Conservation (phyloP, 2,329 filamentous ascomycete species). For the Byssochlamys sp. region DNA sequence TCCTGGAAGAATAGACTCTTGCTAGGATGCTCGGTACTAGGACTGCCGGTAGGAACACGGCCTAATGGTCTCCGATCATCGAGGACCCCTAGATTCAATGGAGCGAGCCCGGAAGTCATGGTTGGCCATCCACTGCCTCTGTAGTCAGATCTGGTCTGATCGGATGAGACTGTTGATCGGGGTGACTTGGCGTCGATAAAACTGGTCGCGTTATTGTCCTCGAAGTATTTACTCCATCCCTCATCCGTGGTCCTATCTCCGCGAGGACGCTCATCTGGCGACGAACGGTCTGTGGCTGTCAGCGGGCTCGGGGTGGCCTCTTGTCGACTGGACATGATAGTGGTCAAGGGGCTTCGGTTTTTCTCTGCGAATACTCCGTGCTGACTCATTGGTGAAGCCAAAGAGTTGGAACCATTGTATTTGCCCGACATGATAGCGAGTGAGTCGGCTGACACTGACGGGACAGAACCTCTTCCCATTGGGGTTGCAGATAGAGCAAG, state of each 20-base stretch:
- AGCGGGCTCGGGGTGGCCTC: conserved; percentile 13
- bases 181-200: conserved; percentile 15
- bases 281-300: conserved; percentile 8
- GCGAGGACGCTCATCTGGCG: conserved; percentile 12
- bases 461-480: conserved; percentile 36
- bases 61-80: conserved; percentile 31
- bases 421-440: conserved; percentile 33
- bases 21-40: conserved; percentile 30
- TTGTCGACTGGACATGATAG: conserved; percentile 21
- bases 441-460: conserved; percentile 32
- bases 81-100: conserved; percentile 28
- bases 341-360: conserved; percentile 18
- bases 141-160: conserved; percentile 26
- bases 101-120: conserved; percentile 19
- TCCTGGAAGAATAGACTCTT: conserved; percentile 27
- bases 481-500: conserved; percentile 33
- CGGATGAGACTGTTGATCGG: conserved; percentile 17
- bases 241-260: conserved; percentile 37
- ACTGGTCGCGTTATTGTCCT: conserved; percentile 23
- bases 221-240: conserved; percentile 42
- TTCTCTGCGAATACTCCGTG: conserved; percentile 3
- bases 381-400: neutral
- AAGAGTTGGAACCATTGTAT: conserved; percentile 11
- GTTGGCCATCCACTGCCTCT: conserved; percentile 34
- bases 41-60: conserved; percentile 32